Evolutionary conservation across 345 rosid species (phyloP).

Genomic region (Salix exigua): DNA sequence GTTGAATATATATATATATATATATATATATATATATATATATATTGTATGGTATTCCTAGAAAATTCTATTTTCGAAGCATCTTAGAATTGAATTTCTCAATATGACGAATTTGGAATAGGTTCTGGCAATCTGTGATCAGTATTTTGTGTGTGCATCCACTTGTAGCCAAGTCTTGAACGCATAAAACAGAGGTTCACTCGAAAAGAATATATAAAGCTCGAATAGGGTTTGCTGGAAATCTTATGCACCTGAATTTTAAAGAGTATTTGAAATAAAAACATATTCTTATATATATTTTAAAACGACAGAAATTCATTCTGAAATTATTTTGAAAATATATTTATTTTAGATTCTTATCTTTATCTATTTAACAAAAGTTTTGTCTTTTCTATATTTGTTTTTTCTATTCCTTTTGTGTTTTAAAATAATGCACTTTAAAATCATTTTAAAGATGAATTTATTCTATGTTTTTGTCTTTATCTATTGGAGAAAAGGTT

Average conservation of each 20-base stretch:
- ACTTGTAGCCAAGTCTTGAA: slow-evolving; percentile 22
- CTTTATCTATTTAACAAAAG: too few relatives aligned
- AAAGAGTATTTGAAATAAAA: too few relatives aligned
- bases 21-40: neutral
- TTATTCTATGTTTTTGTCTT: too few relatives aligned
- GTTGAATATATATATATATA: neutral
- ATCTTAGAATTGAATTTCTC: neutral
- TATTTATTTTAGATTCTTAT: too few relatives aligned
- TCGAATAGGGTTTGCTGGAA: neutral
- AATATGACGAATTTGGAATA: neutral
- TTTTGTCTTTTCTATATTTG: too few relatives aligned
- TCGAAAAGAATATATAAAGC: neutral
- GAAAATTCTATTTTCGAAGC: neutral
- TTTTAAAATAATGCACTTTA: too few relatives aligned
- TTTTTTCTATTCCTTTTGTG: too few relatives aligned
- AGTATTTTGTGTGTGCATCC: neutral
- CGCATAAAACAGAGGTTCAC: neutral
- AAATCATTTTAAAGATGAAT: too few relatives aligned
- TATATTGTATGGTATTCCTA: neutral
- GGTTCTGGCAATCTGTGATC: neutral
- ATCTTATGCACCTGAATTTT: neutral
- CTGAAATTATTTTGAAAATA: too few relatives aligned
- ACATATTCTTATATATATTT: too few relatives aligned
- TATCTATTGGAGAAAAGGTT: neutral
- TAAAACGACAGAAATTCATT: too few relatives aligned